Percentiles rank a stretch among this genome's conserved stretches.
phyloP scores from a whole-genome alignment of 129 eudicot genomes.

The Glebionis coronaria region DNA sequence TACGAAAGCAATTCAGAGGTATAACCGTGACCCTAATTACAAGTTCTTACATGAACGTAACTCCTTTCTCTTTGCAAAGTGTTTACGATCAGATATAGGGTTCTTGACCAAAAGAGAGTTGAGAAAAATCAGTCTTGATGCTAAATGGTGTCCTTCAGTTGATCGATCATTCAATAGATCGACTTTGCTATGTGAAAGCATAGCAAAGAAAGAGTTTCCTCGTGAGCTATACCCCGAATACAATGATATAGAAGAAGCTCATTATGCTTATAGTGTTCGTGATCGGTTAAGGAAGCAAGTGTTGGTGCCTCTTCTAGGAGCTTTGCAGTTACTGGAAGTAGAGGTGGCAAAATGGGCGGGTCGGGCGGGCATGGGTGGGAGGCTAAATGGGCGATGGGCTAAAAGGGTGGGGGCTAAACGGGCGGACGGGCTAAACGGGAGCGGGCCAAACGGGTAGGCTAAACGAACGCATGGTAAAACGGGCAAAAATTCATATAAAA shows the following conservation, averaged over 20 bases:
- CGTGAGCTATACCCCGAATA: background rate
- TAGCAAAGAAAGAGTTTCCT: slow-evolving; percentile 15
- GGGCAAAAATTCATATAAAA: too few relatives aligned
- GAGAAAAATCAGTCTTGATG: background rate
- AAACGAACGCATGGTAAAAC: too few relatives aligned
- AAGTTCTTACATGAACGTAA: slow-evolving; percentile 3
- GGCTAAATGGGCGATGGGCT: too few relatives aligned
- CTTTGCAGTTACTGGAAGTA: slow-evolving; percentile 8
- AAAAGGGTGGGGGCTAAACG: too few relatives aligned
- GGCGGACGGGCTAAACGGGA: too few relatives aligned
- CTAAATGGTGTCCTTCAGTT: slow-evolving; percentile 16
- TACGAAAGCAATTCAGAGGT: slow-evolving; percentile 1
- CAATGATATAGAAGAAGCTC: slow-evolving; percentile 5
- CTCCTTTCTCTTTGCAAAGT: background rate
- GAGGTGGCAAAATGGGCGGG: too few relatives aligned
- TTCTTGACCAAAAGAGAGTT: background rate
- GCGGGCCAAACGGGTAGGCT: too few relatives aligned
- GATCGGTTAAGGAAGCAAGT: slow-evolving; percentile 7
- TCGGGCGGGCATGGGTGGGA: too few relatives aligned
- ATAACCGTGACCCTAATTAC: slow-evolving; percentile 1
- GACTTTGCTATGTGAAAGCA: slow-evolving; percentile 14
- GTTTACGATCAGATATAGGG: background rate
- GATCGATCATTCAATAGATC: background rate
- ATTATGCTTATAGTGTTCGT: slow-evolving; percentile 14
- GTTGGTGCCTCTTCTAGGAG: background rate